phyloP scores from a whole-genome alignment of 768 basidiomycete species.

The Lactifluus subvellereus region DNA sequence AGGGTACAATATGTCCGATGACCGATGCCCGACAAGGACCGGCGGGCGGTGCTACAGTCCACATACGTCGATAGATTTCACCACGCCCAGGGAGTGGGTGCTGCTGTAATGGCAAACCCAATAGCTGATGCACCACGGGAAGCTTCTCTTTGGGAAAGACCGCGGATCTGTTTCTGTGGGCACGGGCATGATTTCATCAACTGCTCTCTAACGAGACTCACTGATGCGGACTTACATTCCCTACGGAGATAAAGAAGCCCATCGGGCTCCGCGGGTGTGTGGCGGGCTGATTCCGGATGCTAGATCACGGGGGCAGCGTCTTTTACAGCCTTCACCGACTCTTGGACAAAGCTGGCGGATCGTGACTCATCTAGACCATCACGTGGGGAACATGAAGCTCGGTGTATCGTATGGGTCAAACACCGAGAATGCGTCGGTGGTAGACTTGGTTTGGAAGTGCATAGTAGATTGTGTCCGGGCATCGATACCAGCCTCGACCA shows the following conservation, averaged over 20 bases:
- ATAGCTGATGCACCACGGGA: not conserved
- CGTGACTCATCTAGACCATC: not conserved
- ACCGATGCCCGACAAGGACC: not conserved
- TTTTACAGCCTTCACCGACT: not conserved
- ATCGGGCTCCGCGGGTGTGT: not conserved
- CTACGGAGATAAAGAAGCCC: not conserved
- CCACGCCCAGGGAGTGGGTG: not conserved
- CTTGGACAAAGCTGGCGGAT: not conserved
- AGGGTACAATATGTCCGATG: not conserved
- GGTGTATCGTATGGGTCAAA: conserved; percentile 11
- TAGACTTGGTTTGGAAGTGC: conserved; percentile 18
- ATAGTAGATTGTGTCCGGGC: conserved; percentile 15
- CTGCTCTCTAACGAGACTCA: not conserved
- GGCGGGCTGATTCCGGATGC: not conserved
- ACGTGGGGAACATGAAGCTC: not conserved
- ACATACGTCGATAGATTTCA: not conserved
- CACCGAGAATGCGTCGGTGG: not conserved
- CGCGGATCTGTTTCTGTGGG: not conserved
- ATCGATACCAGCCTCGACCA: conserved; percentile 19
- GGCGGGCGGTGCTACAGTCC: not conserved
- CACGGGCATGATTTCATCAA: not conserved
- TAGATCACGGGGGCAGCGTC: not conserved
- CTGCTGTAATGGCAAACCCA: not conserved
- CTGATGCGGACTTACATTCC: not conserved
- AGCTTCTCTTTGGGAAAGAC: not conserved